These are phyloP conservation scores for Rossbeevera mucosa DNA, from an alignment of 768 basidiomycete species.

Conservation along the genomic window DNA sequence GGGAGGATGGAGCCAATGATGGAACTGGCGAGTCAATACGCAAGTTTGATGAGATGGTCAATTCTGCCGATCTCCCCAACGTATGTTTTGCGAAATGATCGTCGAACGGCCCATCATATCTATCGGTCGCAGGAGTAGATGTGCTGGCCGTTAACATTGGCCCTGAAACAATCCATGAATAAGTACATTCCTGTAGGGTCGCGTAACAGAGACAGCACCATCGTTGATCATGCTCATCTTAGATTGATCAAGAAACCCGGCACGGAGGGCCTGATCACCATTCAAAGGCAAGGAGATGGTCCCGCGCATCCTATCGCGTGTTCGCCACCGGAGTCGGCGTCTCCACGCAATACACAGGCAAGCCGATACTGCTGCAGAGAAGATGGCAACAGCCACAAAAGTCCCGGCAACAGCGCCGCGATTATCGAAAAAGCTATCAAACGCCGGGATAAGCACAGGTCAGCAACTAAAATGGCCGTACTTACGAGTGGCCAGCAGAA, in stretches of 20 bases:
- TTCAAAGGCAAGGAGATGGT: slow-evolving; percentile 33
- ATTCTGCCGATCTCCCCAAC: slow-evolving; percentile 8
- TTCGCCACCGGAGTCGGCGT: slow-evolving; percentile 39
- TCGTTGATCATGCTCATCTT: slow-evolving; percentile 13
- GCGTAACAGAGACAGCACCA: slow-evolving; percentile 7
- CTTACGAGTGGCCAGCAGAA: slow-evolving; percentile 24
- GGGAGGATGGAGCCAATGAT: slow-evolving; percentile 41
- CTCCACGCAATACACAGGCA: slow-evolving; percentile 35
- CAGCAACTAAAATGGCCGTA: slow-evolving; percentile 1
- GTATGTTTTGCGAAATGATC: slow-evolving; percentile 10
- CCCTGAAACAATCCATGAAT: neutral
- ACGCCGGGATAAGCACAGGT: slow-evolving; percentile 3
- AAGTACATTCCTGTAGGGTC: slow-evolving; percentile 1
- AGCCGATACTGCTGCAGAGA: slow-evolving; percentile 42
- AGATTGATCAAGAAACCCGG: slow-evolving; percentile 37
- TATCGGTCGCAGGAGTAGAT: neutral
- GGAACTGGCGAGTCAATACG: slow-evolving; percentile 2
- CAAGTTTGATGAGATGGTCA: slow-evolving; percentile 22
- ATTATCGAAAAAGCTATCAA: slow-evolving; percentile 56
- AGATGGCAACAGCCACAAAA: slow-evolving; percentile 65
- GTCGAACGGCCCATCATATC: neutral
- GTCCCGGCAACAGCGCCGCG: slow-evolving; percentile 66
- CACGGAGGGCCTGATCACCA: slow-evolving; percentile 5
- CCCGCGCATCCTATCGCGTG: slow-evolving; percentile 34
- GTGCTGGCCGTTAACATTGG: neutral